These are phyloP conservation scores for Fereydounia khargensis DNA, from an alignment of 1,284 basidiomycete species.

Conservation along the genomic window DNA sequence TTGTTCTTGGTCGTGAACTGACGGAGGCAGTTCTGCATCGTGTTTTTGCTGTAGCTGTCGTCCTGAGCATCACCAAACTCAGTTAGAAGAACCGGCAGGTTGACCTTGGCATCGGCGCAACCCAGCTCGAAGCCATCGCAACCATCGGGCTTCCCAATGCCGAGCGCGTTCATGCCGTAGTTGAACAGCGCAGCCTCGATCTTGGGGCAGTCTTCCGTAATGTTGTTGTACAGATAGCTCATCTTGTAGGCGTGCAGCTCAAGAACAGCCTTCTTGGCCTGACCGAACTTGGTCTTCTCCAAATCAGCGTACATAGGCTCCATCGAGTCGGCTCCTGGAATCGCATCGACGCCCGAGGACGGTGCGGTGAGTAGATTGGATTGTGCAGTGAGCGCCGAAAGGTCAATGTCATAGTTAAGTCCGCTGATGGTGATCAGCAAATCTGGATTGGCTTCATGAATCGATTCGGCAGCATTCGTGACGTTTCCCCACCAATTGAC, in stretches of 20 bases:
- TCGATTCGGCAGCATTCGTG: conserved; percentile 20
- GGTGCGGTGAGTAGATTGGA: conserved; percentile 14
- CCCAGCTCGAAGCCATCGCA: conserved; percentile 11
- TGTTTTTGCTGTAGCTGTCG: conserved; percentile 7
- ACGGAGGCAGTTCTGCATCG: conserved; percentile 27
- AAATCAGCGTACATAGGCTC: conserved; percentile 12
- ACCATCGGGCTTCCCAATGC: conserved; percentile 6
- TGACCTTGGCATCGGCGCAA: conserved; percentile 15
- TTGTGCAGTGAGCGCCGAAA: conserved; percentile 14
- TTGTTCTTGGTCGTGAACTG: conserved; percentile 30
- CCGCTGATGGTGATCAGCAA: conserved; percentile 31
- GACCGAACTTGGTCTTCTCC: conserved; percentile 13
- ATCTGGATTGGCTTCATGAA: conserved; percentile 23
- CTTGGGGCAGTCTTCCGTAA: conserved; percentile 15
- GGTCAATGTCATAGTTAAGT: conserved; percentile 29
- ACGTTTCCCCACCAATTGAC: conserved; percentile 26
- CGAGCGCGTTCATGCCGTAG: conserved; percentile 29
- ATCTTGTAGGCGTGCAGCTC: conserved; percentile 28
- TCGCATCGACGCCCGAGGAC: conserved; percentile 10
- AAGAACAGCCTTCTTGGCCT: conserved; percentile 25
- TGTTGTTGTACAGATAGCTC: conserved; percentile 10
- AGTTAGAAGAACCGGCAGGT: conserved; percentile 12
- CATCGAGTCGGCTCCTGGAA: conserved; percentile 7
- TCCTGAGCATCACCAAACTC: conserved; percentile 28
- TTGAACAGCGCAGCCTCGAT: conserved; percentile 16